Base-by-base conservation (phyloP, 2,329 filamentous ascomycete genomes). In the Microdochium paspali region DNA sequence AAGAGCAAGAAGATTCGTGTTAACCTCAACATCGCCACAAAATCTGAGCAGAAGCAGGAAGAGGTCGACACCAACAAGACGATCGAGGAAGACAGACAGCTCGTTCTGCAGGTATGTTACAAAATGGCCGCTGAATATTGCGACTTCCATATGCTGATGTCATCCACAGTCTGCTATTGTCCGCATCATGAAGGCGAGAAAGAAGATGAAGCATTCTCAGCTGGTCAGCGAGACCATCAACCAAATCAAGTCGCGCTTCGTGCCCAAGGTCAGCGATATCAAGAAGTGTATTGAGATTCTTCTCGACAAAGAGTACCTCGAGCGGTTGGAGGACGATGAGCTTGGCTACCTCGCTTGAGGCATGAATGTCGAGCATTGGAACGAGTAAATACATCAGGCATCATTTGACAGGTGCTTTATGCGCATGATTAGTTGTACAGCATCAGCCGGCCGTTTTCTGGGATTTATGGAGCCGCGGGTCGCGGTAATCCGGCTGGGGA, bases 201-300 rank as follows among this genome's bases (percentile, higher is more conserved):
- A 98, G 82, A 88, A 85, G 72, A 94, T 97, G 88, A 97, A 96
- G 80, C 91, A 98, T 70, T 83, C 85, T 51, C 86, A 93, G 62
- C 83, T 98, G 12, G 90, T 98, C 47, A 85, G 88, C 61, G 93
- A 98, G 70, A 94, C 90, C 23, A 97, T 98, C 65, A 85, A 84
- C 61, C 93, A 97, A 68, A 96, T 98, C 66, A 88, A 87, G 64
- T 84, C 82, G 39, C 87, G 93, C 35, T 98, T 98, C 68, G 83
- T 90, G 49, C 93, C 93, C 35, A 95, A 95, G 70, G 79, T 98
- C 25, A 76, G 81, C 15, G 93, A 98, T 58, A 98, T 98, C 79
- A 98, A 98, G 76, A 98, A 97, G 73, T 96, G 93, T 68, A 97
- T 98, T 64, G 93, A 98, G 68, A 95, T 95, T 54, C 77, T 98